phyloP scores from a whole-genome alignment of 2,329 filamentous ascomycete species.

The Exophiala bonariae region DNA sequence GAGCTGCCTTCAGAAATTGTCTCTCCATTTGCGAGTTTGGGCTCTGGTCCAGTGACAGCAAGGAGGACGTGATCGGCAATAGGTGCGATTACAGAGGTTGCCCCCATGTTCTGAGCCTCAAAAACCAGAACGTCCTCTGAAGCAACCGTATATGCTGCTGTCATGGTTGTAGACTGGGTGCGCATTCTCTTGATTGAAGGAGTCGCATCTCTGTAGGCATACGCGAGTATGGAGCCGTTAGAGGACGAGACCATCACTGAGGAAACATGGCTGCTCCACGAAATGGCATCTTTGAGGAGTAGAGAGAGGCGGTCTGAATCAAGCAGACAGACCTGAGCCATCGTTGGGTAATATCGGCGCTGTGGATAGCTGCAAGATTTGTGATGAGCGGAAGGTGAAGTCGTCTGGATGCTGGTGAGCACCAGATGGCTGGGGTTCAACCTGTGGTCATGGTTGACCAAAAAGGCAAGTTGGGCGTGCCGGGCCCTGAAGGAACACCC shows the following conservation, averaged over 20 bases:
- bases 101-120: constrained; percentile 27
- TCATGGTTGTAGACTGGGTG: constrained; percentile 29
- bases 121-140: constrained; percentile 27
- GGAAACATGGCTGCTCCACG: constrained; percentile 26
- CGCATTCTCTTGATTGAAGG: constrained; percentile 28
- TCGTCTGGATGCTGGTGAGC: no score
- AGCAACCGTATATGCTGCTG: constrained; percentile 28
- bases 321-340: constrained; percentile 26
- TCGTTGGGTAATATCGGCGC: constrained; percentile 4
- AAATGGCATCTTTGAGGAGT: constrained; percentile 25
- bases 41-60: constrained; percentile 27
- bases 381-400: no score
- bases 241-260: constrained; percentile 28
- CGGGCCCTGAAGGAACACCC: no score
- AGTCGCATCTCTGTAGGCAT: constrained; percentile 23
- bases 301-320: constrained; percentile 26
- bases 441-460: no score
- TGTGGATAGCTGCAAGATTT: neutral
- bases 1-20: neutral
- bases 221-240: constrained; percentile 29
- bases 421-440: no score
- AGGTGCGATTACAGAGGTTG: constrained; percentile 26
- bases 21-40: constrained; percentile 5
- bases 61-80: constrained; percentile 28
- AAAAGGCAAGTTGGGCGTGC: no score